A percentile compares a stretch with the other conserved stretches of the same genome.
Conservation (phyloP, 176 grass and related monocot genomes). For the Thalia dealbata region DNA sequence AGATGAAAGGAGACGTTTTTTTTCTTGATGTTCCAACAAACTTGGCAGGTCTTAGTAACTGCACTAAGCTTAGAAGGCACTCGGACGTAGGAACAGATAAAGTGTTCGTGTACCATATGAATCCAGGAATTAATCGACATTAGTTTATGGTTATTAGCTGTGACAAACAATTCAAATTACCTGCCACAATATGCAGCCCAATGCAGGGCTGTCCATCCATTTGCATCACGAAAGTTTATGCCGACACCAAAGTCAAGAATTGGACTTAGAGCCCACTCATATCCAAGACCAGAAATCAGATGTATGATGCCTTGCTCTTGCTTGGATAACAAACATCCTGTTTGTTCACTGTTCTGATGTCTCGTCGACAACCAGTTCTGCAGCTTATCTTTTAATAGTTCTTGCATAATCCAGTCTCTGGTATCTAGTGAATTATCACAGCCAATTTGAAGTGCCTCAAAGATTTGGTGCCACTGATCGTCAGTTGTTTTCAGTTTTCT, state of each 20-base stretch:
- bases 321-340: constrained; percentile 50
- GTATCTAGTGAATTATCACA: constrained; percentile 30
- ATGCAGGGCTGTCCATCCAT: constrained; percentile 98
- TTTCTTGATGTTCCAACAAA: background rate
- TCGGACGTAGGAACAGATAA: too few species aligned
- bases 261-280: constrained; percentile 69
- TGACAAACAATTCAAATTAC: constrained; percentile 34
- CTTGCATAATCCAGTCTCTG: constrained; percentile 70
- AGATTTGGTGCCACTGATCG: constrained; percentile 37
- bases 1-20: background rate
- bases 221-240: constrained; percentile 93
- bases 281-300: constrained; percentile 78
- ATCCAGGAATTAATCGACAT: background rate
- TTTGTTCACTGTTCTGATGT: constrained; percentile 30
- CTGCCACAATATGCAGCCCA: constrained; percentile 96
- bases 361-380: constrained; percentile 57
- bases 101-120: background rate
- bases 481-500: constrained; percentile 38
- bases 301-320: constrained; percentile 88
- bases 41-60: background rate
- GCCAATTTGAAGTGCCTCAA: constrained; percentile 40
- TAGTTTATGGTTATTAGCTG: background rate
- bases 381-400: constrained; percentile 76
- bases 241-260: constrained; percentile 55
- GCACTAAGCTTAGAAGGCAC: background rate